Evolutionary conservation across 2,329 filamentous ascomycete genomes (phyloP), one percentile per base, ranked within the genome.

Genomic region (Aspergillus texensis): DNA sequence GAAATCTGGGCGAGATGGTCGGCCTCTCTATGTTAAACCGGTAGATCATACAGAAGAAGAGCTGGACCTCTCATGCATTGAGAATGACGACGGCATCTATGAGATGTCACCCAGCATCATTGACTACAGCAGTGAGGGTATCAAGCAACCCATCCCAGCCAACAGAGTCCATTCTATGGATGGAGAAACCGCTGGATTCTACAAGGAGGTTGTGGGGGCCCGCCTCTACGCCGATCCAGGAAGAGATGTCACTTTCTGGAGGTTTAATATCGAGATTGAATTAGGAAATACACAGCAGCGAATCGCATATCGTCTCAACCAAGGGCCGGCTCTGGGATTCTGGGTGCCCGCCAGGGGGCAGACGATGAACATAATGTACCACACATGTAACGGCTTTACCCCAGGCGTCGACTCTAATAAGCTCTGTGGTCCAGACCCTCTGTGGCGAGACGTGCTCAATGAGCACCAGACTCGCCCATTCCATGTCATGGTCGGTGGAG

Each of bases 361-460:
- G 75, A 87, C 91, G 2, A 99, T 99, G 95, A 97, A 98, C 80
- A 92, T 97, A 75, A 97, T 98, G 93, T 99, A 97, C 80, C 88
- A 98, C 81, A 97, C 91, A 75, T 97, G 95, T 82, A 99, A 99
- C 76, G 95, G 96, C 2, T 99, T 99, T 82, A 94, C 92, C 70
- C 77, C 90, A 58, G 90, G 87, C 62, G 91, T 91, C 28, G 89
- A 96, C 66, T 82, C 93, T 0, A 86, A 96, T 74, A 85, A 89
- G 53, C 90, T 97, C 75, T 95, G 90, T 73, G 95, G 95, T 0
- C 95, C 96, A 0, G 95, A 99, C 78, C 95, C 95, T 1, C 85
- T 99, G 79, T 99, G 96, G 95, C 90, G 94, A 61, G 95, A 99
- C 75, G 93, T 98, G 6, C 83, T 98, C 65, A 97, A 97, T 76